These are phyloP conservation scores for Helotiales sp. DNA, from an alignment of 2,329 filamentous ascomycete genomes.

Conservation along the genomic window DNA sequence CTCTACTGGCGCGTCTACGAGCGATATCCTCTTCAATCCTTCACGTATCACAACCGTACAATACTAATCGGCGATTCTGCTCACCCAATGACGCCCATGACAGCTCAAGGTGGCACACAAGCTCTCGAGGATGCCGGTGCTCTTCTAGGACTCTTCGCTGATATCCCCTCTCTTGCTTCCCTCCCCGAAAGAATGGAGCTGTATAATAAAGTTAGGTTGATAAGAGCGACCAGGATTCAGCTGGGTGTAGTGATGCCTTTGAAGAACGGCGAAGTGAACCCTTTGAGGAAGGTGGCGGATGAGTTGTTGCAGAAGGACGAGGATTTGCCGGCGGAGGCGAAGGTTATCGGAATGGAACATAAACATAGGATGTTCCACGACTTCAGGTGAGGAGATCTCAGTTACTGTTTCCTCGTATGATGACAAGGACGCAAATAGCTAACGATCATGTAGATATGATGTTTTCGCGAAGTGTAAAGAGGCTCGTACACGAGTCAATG, in stretches of 20 bases:
- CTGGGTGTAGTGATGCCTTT: neutral
- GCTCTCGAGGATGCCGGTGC: slow-evolving; percentile 46
- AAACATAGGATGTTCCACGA: neutral
- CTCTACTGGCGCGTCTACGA: neutral
- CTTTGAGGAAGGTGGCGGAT: neutral
- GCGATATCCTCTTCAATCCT: neutral
- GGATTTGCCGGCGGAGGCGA: neutral
- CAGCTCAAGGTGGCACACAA: slow-evolving; percentile 45
- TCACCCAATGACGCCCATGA: slow-evolving; percentile 46
- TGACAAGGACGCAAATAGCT: neutral
- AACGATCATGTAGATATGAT: neutral
- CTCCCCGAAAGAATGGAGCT: neutral
- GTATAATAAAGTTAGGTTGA: neutral
- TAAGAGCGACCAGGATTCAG: neutral
- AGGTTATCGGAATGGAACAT: neutral
- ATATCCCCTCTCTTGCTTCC: neutral
- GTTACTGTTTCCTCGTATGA: neutral
- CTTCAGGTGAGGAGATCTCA: neutral
- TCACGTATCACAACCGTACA: slow-evolving; percentile 30
- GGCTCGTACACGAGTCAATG: neutral
- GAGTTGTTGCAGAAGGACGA: neutral
- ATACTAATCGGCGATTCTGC: slow-evolving; percentile 47
- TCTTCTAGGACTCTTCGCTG: slow-evolving; percentile 19
- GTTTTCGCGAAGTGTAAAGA: neutral
- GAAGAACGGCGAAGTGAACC: neutral